Base-by-base conservation (phyloP, 345 rosid genomes). In the Sisymbrium altissimum region DNA sequence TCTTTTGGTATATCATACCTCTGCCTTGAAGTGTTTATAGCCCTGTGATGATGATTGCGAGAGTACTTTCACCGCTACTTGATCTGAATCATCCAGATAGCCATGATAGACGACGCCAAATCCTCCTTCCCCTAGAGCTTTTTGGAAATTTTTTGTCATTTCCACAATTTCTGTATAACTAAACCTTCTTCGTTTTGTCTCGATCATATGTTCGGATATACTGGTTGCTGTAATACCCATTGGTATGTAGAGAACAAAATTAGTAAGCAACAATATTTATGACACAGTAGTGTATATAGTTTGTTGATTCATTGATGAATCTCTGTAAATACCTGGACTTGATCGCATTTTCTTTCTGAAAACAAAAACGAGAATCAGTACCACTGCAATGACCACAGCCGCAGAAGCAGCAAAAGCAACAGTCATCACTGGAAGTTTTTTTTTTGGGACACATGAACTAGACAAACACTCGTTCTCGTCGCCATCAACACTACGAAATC, bases 91-190 rank as follows among this genome's bases (percentile, higher is more conserved):
- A 27, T 44, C 29, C 4, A 84, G 32, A 19, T 6, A 15, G 2
- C 86, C 89, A 46, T 49, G 70, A 52, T 80, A 84, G 21, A 86
- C 90, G 35, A 68, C 63, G 58, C 87, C 90, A 43, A 82, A 84
- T 4, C 86, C 86, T 50, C 86, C 87, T 70, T 79, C 58, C 9
- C 90, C 87, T 13, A 81, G 53, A 21, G 69, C 53, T 46, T 4
- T 78, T 17, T 49, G 14, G 11, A 86, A 86, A n/a, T n/a, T n/a
- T n/a, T n/a, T 45, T 15, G 87, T 86, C 3, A 86, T 76, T 4
- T 15, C 68, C 13, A 54, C 33, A 12, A 84, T 49, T 38, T 80
- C 83, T 1, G 71, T n/a, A 49, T 68, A 77, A 3, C 64, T 72
- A 32, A 82, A 82, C 7, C 19, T 55, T 19, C 27, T 72, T 7